Percentiles rank a stretch among this genome's conserved stretches.
phyloP scores from a whole-genome alignment of 208 protist genomes.

The Crithidia thermophila region DNA sequence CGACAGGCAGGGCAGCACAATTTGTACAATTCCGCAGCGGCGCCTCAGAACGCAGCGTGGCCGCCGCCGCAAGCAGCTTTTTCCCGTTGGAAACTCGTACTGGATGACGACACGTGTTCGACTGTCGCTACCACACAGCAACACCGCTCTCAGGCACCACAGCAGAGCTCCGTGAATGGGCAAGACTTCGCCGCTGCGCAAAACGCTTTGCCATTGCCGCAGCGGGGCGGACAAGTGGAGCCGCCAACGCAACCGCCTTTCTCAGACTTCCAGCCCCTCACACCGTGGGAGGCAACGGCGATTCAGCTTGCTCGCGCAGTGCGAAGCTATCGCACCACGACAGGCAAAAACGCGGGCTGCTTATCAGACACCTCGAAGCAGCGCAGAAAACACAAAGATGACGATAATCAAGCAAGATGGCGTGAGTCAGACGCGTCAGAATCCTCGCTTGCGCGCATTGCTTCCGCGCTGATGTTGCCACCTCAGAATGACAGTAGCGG shows the following conservation, averaged over 20 bases:
- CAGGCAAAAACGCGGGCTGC: too few relatives aligned
- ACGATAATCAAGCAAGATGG: too few relatives aligned
- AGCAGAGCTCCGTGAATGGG: not conserved
- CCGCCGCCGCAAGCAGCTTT: not conserved
- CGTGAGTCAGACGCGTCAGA: too few relatives aligned
- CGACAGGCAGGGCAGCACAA: too few relatives aligned
- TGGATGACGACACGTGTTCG: conserved; percentile 23
- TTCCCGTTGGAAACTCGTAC: conserved; percentile 8
- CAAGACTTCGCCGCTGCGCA: too few relatives aligned
- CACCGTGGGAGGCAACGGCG: conserved; percentile 3
- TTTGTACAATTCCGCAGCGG: too few relatives aligned
- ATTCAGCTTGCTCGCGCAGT: not conserved
- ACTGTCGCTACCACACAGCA: not conserved
- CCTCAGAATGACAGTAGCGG: not conserved
- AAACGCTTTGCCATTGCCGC: too few relatives aligned
- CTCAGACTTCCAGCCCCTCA: not conserved
- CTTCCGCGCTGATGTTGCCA: not conserved
- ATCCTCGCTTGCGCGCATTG: too few relatives aligned
- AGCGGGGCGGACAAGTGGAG: too few relatives aligned
- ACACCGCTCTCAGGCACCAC: not conserved
- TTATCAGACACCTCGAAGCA: too few relatives aligned
- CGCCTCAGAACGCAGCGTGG: not conserved
- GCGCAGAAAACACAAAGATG: too few relatives aligned
- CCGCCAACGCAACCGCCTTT: not conserved
- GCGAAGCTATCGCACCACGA: not conserved